Evolutionary conservation across 106 monocot species (phyloP), one percentile per base, ranked within the genome.

Genomic region (Dendrobium huoshanense): DNA sequence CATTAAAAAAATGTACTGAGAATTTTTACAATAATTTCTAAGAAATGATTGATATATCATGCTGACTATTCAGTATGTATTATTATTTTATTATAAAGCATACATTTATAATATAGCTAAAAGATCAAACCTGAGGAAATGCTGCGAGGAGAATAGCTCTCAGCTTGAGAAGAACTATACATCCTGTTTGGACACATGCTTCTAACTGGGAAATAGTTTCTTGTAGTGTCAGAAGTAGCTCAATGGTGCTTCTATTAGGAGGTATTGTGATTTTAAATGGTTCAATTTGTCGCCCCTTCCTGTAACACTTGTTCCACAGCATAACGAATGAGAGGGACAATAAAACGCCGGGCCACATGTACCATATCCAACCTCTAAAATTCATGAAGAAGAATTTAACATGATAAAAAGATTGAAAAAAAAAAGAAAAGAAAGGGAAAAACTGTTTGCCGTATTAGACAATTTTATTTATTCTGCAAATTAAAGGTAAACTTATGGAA

Each of bases 331-430:
- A 89, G 41, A 84, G 75, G 37, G 73, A 82, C 3, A 88, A 58
- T 61, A 93, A 82, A 55, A 82, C 77, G 51, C 74, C 77, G 48
- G 99, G 91, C 42, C 93, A 77, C 33, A 86, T 65, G 77, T 90
- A 91, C 75, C 83, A 87, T 41, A 89, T 42, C 99, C 99, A 99
- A 78, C 88, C 99, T 83, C 99, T 99, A 85, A n/a, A 84, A 78
- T 29, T 15, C 83, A 83, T 11, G 51, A 51, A 51, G 13, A 51
- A 11, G 17, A 51, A 51, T 13, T 51, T 51, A 51, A 2, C 3
- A 13, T 51, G 51, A 51, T 51, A 51, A 51, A 51, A 3, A 51
- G 13, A 51, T 13, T 13, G 15, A 51, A 51, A 1, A 2, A 51
- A 51, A 51, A 51, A 51, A 11, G 11, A 11, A 48, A 11, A 48